Percentiles rank a stretch among this genome's conserved stretches.
Conservation (phyloP, 192 early-diverging fungal species). For the Coemansia reversa region DNA sequence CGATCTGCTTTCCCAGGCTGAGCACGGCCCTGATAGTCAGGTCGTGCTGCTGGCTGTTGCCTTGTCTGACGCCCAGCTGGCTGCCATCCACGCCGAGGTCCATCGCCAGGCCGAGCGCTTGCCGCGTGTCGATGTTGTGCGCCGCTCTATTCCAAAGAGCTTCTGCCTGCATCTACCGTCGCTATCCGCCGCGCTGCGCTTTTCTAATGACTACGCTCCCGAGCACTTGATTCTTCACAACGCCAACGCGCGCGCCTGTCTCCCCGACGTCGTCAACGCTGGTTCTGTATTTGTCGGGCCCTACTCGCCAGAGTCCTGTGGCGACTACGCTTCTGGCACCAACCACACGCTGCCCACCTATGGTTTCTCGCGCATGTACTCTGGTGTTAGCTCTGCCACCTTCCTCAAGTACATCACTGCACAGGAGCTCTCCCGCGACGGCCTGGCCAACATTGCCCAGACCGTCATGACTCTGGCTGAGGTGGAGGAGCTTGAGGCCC, state of each 20-base stretch:
- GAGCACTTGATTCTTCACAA: constrained; percentile 98
- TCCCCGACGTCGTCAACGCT: constrained; percentile 78
- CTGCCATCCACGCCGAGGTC: constrained; percentile 77
- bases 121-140: constrained; percentile 86
- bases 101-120: constrained; percentile 78
- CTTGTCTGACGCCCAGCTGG: constrained; percentile 64
- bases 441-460: constrained; percentile 79
- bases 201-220: constrained; percentile 95
- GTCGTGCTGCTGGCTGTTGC: constrained; percentile 90
- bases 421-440: constrained; percentile 86
- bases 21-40: constrained; percentile 96
- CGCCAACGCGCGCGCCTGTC: constrained; percentile 64
- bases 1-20: constrained; percentile 95
- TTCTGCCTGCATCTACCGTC: constrained; percentile 72
- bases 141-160: constrained; percentile 82
- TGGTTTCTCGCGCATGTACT: constrained; percentile 97
- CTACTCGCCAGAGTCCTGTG: constrained; percentile 96
- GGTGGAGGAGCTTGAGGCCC: constrained; percentile 94
- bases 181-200: constrained; percentile 77
- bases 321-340: constrained; percentile 99
- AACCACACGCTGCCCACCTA: constrained; percentile 99
- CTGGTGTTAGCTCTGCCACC: constrained; percentile 93
- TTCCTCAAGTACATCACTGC: constrained; percentile 98
- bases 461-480: constrained; percentile 94
- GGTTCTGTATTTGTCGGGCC: constrained; percentile 97